phyloP scores from a whole-genome alignment of 2,329 filamentous ascomycete genomes.

The Trichoderma koningii region DNA sequence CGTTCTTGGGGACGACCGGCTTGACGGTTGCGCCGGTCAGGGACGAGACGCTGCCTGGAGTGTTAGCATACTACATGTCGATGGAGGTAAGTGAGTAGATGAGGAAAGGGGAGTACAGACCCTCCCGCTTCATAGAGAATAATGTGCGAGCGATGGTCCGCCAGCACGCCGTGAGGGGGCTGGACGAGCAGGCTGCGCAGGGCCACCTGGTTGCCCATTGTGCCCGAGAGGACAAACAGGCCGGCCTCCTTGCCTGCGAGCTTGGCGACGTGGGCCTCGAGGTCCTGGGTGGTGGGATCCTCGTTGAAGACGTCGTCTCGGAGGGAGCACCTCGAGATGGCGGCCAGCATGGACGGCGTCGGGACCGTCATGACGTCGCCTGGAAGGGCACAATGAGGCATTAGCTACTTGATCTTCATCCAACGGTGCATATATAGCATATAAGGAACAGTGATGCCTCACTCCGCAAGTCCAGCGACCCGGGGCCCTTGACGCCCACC shows the following conservation, averaged over 20 bases:
- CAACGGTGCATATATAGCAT: neutral
- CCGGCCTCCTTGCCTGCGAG: constrained; percentile 75
- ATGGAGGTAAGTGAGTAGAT: neutral
- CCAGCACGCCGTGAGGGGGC: constrained; percentile 78
- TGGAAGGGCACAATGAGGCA: constrained; percentile 29
- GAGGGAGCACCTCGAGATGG: constrained; percentile 73
- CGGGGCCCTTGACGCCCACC: constrained; percentile 43
- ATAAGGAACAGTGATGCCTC: constrained; percentile 24
- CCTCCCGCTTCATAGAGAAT: constrained; percentile 67
- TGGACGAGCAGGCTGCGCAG: constrained; percentile 75
- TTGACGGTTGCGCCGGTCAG: constrained; percentile 72
- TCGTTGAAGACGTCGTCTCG: constrained; percentile 83
- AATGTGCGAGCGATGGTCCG: constrained; percentile 78
- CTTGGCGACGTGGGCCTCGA: constrained; percentile 73
- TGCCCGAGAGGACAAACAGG: constrained; percentile 83
- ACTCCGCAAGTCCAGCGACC: constrained; percentile 47
- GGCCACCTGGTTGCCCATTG: constrained; percentile 91
- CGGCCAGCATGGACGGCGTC: constrained; percentile 76
- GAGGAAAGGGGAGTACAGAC: constrained; percentile 38
- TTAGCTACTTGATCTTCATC: neutral
- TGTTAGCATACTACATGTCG: neutral
- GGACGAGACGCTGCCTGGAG: constrained; percentile 59
- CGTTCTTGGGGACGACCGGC: constrained; percentile 68
- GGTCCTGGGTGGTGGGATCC: constrained; percentile 73
- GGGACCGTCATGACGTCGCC: constrained; percentile 68